phyloP scores from a whole-genome alignment of 495 filamentous ascomycete genomes.

The Neurospora sp. region DNA sequence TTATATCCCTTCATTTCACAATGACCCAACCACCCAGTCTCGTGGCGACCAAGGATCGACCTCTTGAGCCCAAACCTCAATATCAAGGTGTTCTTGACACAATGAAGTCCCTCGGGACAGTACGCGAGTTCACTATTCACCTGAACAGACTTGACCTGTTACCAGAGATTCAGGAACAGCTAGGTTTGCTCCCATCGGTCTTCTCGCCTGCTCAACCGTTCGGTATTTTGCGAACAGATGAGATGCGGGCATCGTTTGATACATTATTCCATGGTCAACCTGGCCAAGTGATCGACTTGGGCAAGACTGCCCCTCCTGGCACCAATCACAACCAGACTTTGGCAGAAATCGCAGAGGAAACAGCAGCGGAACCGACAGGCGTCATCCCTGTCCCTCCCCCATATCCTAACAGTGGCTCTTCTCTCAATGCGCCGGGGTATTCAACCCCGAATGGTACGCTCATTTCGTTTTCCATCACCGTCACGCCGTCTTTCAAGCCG shows the following conservation, averaged over 20 bases:
- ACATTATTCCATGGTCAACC: background rate
- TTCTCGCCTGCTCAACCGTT: background rate
- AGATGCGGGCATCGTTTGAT: background rate
- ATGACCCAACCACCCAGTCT: too few species aligned
- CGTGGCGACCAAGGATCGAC: too few species aligned
- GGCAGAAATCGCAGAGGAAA: background rate
- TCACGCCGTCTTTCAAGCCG: background rate
- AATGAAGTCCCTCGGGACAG: background rate
- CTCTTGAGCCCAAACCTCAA: too few species aligned
- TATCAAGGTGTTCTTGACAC: background rate
- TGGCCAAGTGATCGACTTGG: background rate
- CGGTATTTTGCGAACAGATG: background rate
- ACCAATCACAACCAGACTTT: background rate
- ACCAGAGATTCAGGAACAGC: background rate
- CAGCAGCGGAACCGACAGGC: background rate
- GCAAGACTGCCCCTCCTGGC: background rate
- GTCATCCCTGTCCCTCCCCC: background rate
- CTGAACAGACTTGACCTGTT: background rate
- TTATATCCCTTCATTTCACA: too few species aligned
- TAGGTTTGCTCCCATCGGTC: conserved; percentile 1
- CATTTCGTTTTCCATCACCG: background rate
- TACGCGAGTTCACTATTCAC: conserved; percentile 1
- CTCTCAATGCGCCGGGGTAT: background rate
- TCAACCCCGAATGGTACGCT: background rate
- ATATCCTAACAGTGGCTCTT: background rate